These are phyloP conservation scores for Aspergillus udagawae DNA, from an alignment of 2,329 filamentous ascomycete species.

Conservation along the genomic window DNA sequence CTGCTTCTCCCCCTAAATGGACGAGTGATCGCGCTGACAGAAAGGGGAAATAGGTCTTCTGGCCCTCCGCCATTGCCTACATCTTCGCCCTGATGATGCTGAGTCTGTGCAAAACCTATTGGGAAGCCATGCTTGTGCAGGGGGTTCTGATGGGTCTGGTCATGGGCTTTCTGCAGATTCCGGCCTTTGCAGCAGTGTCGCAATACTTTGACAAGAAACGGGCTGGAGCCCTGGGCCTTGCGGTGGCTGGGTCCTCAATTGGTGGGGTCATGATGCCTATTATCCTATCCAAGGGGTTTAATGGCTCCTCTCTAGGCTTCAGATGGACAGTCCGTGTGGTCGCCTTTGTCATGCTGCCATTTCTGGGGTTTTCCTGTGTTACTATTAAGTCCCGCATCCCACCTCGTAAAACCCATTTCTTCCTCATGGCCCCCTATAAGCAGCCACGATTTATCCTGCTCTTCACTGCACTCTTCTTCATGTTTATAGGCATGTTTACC, in stretches of 20 bases:
- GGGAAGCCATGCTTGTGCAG: slow-evolving; percentile 44
- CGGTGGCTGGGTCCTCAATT: slow-evolving; percentile 45
- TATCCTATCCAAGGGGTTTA: slow-evolving; percentile 42
- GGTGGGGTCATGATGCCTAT: slow-evolving; percentile 46
- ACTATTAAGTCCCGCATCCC: too few relatives aligned
- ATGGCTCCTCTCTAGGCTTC: slow-evolving; percentile 47
- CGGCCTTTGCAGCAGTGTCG: slow-evolving; percentile 44
- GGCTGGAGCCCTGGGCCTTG: slow-evolving; percentile 46
- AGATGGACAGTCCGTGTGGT: slow-evolving; percentile 59
- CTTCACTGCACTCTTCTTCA: too few relatives aligned
- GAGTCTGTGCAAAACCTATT: slow-evolving; percentile 52
- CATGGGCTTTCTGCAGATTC: slow-evolving; percentile 42
- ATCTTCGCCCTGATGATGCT: slow-evolving; percentile 64
- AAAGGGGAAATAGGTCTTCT: slow-evolving; percentile 7
- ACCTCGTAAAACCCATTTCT: too few relatives aligned
- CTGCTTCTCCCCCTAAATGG: too few relatives aligned
- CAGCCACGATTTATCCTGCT: too few relatives aligned
- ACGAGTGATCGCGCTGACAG: too few relatives aligned
- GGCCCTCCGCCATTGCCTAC: not conserved
- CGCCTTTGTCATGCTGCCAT: slow-evolving; percentile 45
- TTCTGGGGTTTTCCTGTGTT: too few relatives aligned
- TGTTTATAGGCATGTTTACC: too few relatives aligned
- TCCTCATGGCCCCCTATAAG: too few relatives aligned
- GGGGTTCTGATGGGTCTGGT: slow-evolving; percentile 15
- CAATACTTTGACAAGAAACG: slow-evolving; percentile 49